These are phyloP conservation scores for Marasmius sp. DNA, from an alignment of 1,284 basidiomycete species.

Conservation along the genomic window DNA sequence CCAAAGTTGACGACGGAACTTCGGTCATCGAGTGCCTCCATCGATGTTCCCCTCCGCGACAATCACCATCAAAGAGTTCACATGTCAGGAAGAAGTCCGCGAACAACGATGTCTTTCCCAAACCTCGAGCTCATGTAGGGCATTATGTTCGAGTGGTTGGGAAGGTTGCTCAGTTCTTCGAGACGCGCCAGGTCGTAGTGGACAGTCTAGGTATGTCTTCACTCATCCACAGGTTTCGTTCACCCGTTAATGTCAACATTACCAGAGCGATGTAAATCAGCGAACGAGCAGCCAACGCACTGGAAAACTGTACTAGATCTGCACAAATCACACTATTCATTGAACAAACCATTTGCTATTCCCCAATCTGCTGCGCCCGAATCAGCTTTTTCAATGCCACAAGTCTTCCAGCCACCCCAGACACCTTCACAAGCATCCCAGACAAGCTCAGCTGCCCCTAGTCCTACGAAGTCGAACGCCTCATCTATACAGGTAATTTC, in stretches of 20 bases:
- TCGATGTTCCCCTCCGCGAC: constrained; percentile 22
- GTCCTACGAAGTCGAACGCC: constrained; percentile 3
- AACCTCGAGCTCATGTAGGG: constrained; percentile 49
- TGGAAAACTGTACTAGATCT: constrained; percentile 52
- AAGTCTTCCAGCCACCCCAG: not conserved
- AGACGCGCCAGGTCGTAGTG: constrained; percentile 47
- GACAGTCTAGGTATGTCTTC: constrained; percentile 41
- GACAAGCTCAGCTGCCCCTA: not conserved
- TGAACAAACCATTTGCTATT: constrained; percentile 46
- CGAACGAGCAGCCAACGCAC: constrained; percentile 62
- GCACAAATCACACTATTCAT: constrained; percentile 53
- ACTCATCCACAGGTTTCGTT: not conserved
- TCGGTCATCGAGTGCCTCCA: constrained; percentile 64
- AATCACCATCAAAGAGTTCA: constrained; percentile 15
- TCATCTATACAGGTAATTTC: constrained; percentile 8
- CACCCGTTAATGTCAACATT: constrained; percentile 1
- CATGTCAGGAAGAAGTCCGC: constrained; percentile 10
- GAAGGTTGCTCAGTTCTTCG: constrained; percentile 39
- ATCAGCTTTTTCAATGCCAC: not conserved
- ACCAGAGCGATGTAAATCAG: constrained; percentile 45
- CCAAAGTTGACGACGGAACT: constrained; percentile 71
- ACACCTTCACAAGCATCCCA: not conserved
- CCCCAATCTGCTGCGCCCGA: constrained; percentile 22
- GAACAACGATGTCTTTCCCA: constrained; percentile 20
- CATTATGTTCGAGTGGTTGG: constrained; percentile 49